Evolutionary conservation across 2,329 filamentous ascomycete species (phyloP).

Genomic region (Trematosphaeria pertusa): DNA sequence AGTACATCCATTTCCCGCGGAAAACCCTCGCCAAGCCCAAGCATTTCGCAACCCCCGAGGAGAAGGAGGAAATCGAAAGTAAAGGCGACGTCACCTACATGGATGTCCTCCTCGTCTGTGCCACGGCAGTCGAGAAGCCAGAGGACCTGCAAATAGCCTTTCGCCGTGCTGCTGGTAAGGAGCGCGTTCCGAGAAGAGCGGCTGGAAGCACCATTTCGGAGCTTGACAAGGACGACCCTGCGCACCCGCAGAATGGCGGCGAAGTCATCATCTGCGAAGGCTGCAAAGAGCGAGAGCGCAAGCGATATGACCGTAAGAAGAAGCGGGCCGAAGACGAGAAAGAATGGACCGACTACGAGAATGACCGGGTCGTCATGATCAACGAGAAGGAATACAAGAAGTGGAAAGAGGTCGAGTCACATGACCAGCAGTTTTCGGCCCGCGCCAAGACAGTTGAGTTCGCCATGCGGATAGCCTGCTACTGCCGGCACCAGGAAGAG

Average conservation of each 20-base stretch:
- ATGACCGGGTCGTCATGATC: conserved; percentile 53
- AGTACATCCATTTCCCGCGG: conserved; percentile 82
- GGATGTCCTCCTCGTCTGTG: conserved; percentile 72
- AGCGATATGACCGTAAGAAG: conserved; percentile 91
- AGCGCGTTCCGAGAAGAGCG: conserved; percentile 45
- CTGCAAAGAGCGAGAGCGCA: conserved; percentile 91
- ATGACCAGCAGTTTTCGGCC: conserved; percentile 24
- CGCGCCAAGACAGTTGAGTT: conserved; percentile 77
- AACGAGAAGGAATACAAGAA: conserved; percentile 48
- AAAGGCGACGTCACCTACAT: conserved; percentile 53
- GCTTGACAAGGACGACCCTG: conserved; percentile 66
- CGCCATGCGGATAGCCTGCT: conserved; percentile 96
- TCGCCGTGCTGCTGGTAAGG: conserved; percentile 59
- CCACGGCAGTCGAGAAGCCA: conserved; percentile 83
- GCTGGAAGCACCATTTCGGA: conserved; percentile 50
- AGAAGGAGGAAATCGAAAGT: conserved; percentile 76
- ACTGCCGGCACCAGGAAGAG: conserved; percentile 93
- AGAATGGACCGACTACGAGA: conserved; percentile 67
- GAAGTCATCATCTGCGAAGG: conserved; percentile 89
- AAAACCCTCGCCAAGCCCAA: conserved; percentile 96
- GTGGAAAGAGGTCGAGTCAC: conserved; percentile 34
- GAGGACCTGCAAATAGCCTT: conserved; percentile 72
- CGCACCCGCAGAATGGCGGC: conserved; percentile 84
- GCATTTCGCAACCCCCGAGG: conserved; percentile 76
- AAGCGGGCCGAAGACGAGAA: conserved; percentile 94